Evolutionary conservation across 495 filamentous ascomycete species (phyloP), one percentile per base, ranked within the genome.

Genomic region (Penicilliopsis zonata): DNA sequence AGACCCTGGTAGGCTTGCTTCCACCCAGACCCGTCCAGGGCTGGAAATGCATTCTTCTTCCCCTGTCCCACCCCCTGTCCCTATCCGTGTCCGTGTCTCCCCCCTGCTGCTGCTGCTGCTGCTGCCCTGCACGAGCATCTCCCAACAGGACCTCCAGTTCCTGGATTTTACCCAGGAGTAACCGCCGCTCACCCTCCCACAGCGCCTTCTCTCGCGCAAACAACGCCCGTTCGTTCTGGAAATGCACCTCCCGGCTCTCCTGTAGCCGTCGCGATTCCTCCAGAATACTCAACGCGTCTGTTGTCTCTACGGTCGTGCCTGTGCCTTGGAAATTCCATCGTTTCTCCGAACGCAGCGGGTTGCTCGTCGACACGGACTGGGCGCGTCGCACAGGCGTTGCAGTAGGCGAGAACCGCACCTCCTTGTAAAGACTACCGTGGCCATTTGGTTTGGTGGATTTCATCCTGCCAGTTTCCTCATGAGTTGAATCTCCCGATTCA

Each of bases 321-420:
- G n/a, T n/a, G n/a, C n/a, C n/a, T n/a, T n/a, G n/a, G n/a, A n/a
- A n/a, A n/a, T 47, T 39, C 30, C n/a, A 34, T 30, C 18, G 31
- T 28, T 20, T 22, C 28, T 38, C 48, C 16, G 50, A 30, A 14
- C 34, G 46, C 17, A 43, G 36, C 33, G 52, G 52, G 13, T 50
- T 46, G 31, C 38, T 44, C 31, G 45, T 49, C 2, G 61, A 52
- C 12, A 65, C 49, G 6, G 63, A 63, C 33, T 50, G 51, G 17
- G 59, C 41, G 23, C 61, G 61, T 30, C 59, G 57, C 7, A 57
- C 28, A 3, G 56, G 61, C 8, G 60, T 51, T 26, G 55, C 39
- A 9, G 56, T 56, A 5, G 61, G 63, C 17, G 63, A 68, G 37
- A 63, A 63, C 38, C 59, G 60, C 17, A 67, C 63, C 36, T 65